phyloP scores from a whole-genome alignment of 225 moss, liverwort and hornwort species.

The Polytrichum commune region DNA sequence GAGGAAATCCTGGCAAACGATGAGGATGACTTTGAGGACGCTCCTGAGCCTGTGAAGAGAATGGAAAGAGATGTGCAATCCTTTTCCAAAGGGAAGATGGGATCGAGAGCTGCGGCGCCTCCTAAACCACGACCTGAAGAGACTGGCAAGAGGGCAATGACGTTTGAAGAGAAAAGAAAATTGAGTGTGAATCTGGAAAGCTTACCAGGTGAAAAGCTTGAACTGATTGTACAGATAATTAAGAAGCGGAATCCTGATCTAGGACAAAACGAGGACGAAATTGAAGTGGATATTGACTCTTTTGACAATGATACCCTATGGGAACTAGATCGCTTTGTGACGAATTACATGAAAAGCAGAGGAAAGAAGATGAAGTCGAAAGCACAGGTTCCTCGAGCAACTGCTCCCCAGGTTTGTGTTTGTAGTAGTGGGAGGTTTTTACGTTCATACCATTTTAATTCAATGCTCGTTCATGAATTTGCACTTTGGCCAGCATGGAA shows the following conservation, averaged over 20 bases:
- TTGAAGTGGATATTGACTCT: slow-evolving; percentile 74
- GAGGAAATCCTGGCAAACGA: slow-evolving; percentile 50
- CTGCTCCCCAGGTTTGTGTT: slow-evolving; percentile 35
- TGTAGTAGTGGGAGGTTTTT: neutral
- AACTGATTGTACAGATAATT: slow-evolving; percentile 78
- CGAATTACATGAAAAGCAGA: slow-evolving; percentile 78
- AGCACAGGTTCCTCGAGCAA: slow-evolving; percentile 25
- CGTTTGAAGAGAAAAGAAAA: slow-evolving; percentile 70
- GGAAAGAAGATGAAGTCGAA: slow-evolving; percentile 51
- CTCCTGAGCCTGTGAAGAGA: slow-evolving; percentile 20
- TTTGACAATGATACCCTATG: slow-evolving; percentile 78
- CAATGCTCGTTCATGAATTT: neutral
- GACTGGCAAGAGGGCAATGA: slow-evolving; percentile 63
- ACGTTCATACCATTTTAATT: too few relatives aligned
- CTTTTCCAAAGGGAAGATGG: slow-evolving; percentile 34
- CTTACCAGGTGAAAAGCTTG: slow-evolving; percentile 72
- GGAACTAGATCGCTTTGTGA: slow-evolving; percentile 78
- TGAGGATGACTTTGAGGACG: slow-evolving; percentile 43
- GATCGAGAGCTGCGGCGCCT: slow-evolving; percentile 37
- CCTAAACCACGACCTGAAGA: slow-evolving; percentile 71
- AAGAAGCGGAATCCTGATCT: slow-evolving; percentile 48
- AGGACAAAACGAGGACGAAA: slow-evolving; percentile 46
- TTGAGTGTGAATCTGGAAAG: slow-evolving; percentile 63
- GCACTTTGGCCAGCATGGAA: neutral
- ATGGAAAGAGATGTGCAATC: slow-evolving; percentile 51